Evolutionary conservation across 208 protist species (phyloP).

Genomic region (Strigomonas culicis): DNA sequence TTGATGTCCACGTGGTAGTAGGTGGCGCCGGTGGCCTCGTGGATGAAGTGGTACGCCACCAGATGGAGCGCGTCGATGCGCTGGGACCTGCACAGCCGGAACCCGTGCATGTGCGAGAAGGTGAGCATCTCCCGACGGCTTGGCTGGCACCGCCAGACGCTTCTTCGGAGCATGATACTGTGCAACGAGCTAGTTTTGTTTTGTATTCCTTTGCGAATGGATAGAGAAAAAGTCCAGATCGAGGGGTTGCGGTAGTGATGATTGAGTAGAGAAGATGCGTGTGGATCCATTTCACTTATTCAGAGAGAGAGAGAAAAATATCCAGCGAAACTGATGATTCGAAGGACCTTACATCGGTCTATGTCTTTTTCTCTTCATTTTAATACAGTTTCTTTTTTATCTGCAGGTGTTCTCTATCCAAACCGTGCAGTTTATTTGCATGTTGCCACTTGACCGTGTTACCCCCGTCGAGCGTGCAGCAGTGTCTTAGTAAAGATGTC

Average conservation of each 20-base stretch:
- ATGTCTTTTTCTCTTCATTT: too few species aligned
- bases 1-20: conserved; percentile 94
- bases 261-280: not conserved
- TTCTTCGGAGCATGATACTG: conserved; percentile 63
- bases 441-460: conserved; percentile 3
- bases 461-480: conserved; percentile 11
- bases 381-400: not conserved
- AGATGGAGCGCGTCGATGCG: conserved; percentile 77
- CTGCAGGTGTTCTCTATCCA: not conserved
- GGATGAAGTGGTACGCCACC: conserved; percentile 70
- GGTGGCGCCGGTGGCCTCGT: conserved; percentile 61
- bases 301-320: conserved; percentile 8
- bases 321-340: too few species aligned
- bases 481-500: not conserved
- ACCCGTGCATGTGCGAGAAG: conserved; percentile 60
- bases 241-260: not conserved
- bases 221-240: not conserved
- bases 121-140: conserved; percentile 18
- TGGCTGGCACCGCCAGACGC: conserved; percentile 23
- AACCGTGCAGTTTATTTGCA: too few species aligned
- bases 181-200: conserved; percentile 1
- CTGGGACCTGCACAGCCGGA: conserved; percentile 44
- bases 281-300: too few species aligned
- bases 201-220: conserved; percentile 5
- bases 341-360: too few species aligned